Base-by-base conservation (phyloP, 2,329 filamentous ascomycete species). In the Nigrospora sphaerica region DNA sequence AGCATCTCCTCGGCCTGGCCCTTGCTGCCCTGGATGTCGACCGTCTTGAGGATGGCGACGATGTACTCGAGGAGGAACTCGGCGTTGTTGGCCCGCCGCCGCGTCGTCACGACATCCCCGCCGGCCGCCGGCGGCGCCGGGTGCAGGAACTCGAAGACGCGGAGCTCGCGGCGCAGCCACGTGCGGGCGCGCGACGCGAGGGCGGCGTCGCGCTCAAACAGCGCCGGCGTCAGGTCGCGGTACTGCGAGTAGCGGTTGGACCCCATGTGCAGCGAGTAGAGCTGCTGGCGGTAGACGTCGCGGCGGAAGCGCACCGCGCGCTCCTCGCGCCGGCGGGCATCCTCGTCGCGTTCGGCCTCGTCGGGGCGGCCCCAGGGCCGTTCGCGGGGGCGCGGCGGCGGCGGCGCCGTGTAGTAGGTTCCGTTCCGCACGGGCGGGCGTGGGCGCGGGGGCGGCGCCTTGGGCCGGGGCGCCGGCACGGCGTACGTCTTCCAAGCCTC, bases 51-150 rank as follows among this genome's bases (percentile, higher is more conserved):
- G 18, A 96, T 86, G 11, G 86, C 85, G 36, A 96, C 68, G 45
- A 95, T 80, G 62, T 95, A 95, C 58, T 95, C 88, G 11, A 96
- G 75, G 12, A 96, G 65, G 51, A 91, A 95, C 58, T 95, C 90
- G 9, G 85, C 80, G 57, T 91, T 92, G 53, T 79, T 83, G 6
- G 76, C 76, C 36, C 79, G 68, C 34, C 76, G 68, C 54, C 59
- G 45, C 46, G 60, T 52, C 51, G 57, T 57, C 46, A 49, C 44
- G 46, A 56, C 48, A 14, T 53, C 52, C 31, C 52, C 53, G 12
- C 44, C 45, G 38, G 55, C 34, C 10, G 34, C 56, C 9, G 48
- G 59, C 47, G 55, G 55, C 6, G 50, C 61, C 23, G 23, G 23
- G 2, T 68, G 72, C 12, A 95, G 71, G 57, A 91, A 93, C 14